Conservation (phyloP, 805 yeast species). For the Ogataea nakhonphanomensis region DNA sequence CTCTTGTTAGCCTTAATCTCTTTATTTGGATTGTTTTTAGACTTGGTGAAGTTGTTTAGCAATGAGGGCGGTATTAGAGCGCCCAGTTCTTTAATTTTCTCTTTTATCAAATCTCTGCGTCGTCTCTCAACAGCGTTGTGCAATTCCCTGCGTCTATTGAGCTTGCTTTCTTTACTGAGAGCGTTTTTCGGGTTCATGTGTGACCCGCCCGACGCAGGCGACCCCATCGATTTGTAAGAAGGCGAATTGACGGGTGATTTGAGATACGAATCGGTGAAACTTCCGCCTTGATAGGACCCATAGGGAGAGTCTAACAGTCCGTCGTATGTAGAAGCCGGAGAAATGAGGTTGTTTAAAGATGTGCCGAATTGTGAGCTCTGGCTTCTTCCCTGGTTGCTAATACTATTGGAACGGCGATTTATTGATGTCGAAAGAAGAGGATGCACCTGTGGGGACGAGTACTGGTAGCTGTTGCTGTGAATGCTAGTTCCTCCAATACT, state of each 20-base stretch:
- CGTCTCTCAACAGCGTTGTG: conserved; percentile 95
- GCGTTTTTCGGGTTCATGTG: conserved; percentile 35
- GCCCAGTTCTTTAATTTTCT: conserved; percentile 81
- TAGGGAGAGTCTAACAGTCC: conserved; percentile 35
- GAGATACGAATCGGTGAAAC: conserved; percentile 30
- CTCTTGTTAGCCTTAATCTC: conserved; percentile 83
- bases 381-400: conserved; percentile 27
- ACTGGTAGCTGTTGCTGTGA: conserved; percentile 18
- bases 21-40: conserved; percentile 37
- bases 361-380: conserved; percentile 32
- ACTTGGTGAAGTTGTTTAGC: conserved; percentile 38
- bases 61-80: conserved; percentile 74
- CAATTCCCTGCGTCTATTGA: conserved; percentile 76
- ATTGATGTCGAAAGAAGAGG: conserved; percentile 19
- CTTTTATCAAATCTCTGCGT: conserved; percentile 86
- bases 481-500: conserved; percentile 14
- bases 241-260: conserved; percentile 37
- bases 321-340: conserved; percentile 35
- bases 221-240: conserved; percentile 26
- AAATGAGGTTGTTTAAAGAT: conserved; percentile 30
- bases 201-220: conserved; percentile 32
- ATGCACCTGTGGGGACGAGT: conserved; percentile 30
- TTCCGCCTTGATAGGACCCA: conserved; percentile 31
- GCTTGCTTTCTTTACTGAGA: conserved; percentile 61
- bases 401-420: conserved; percentile 21